Evolutionary conservation across 805 yeast genomes (phyloP).

Genomic region (Wickerhamiella sorbophila): DNA sequence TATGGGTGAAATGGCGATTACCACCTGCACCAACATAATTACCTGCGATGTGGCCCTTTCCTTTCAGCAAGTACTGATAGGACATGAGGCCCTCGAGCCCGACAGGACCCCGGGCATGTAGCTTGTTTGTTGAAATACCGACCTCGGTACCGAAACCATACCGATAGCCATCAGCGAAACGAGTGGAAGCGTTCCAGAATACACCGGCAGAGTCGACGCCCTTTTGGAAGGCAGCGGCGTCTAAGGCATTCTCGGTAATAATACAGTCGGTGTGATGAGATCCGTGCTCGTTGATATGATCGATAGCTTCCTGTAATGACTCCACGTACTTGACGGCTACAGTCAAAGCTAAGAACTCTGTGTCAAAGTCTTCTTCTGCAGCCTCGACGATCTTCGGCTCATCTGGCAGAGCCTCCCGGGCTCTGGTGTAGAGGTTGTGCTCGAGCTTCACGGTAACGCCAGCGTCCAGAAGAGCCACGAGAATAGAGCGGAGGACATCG

Average conservation of each 20-base stretch:
- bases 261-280: slow-evolving; percentile 95
- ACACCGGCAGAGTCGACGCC: slow-evolving; percentile 93
- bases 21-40: slow-evolving; percentile 95
- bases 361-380: slow-evolving; percentile 55
- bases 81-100: slow-evolving; percentile 94
- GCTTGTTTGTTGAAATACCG: slow-evolving; percentile 91
- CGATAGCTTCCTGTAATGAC: slow-evolving; percentile 56
- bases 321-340: slow-evolving; percentile 56
- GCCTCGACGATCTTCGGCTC: slow-evolving; percentile 28
- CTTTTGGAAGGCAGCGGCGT: slow-evolving; percentile 64
- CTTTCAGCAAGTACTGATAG: slow-evolving; percentile 85
- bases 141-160: slow-evolving; percentile 99
- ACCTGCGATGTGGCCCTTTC: slow-evolving; percentile 83
- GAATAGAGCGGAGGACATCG: slow-evolving; percentile 19
- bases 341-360: slow-evolving; percentile 73
- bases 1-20: slow-evolving; percentile 54
- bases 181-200: slow-evolving; percentile 92
- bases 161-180: slow-evolving; percentile 97
- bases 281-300: slow-evolving; percentile 78
- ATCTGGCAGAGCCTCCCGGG: slow-evolving; percentile 18
- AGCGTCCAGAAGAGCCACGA: slow-evolving; percentile 35
- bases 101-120: slow-evolving; percentile 97
- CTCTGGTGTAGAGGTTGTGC: slow-evolving; percentile 32
- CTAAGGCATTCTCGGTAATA: slow-evolving; percentile 55
- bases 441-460: slow-evolving; percentile 60